Conservation (phyloP, 139 green algal species). For the Chlorella vulgaris region DNA sequence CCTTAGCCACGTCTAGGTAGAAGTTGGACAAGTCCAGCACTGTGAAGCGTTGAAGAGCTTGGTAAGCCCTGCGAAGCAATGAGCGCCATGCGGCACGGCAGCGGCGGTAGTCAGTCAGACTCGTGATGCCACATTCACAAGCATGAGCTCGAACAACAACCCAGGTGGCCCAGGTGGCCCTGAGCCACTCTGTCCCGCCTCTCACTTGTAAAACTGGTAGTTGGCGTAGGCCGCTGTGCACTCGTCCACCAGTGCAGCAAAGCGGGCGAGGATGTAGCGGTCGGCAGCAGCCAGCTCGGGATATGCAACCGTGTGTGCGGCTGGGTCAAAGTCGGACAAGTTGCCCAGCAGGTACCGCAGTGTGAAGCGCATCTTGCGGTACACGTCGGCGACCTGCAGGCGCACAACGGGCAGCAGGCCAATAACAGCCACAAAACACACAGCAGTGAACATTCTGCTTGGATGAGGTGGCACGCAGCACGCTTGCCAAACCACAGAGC, state of each 20-base stretch:
- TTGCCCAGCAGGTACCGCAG: slow-evolving; percentile 97
- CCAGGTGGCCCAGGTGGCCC: too few species aligned
- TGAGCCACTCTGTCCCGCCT: too few species aligned
- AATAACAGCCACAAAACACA: too few species aligned
- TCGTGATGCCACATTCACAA: too few species aligned
- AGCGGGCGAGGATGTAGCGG: slow-evolving; percentile 67
- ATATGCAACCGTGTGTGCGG: slow-evolving; percentile 52
- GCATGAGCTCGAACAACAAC: too few species aligned
- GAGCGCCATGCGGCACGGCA: neutral
- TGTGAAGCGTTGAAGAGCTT: slow-evolving; percentile 83
- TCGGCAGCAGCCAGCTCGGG: slow-evolving; percentile 74
- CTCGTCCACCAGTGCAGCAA: slow-evolving; percentile 58
- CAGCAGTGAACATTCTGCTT: too few species aligned
- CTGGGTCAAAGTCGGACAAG: slow-evolving; percentile 83
- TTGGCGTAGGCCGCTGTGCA: slow-evolving; percentile 75
- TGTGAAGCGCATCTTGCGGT: slow-evolving; percentile 92
- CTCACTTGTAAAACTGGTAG: slow-evolving; percentile 75
- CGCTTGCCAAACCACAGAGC: too few species aligned
- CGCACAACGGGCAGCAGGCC: neutral
- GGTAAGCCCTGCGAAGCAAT: slow-evolving; percentile 65
- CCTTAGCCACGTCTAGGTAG: slow-evolving; percentile 97
- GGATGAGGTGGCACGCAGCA: too few species aligned
- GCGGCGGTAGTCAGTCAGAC: too few species aligned
- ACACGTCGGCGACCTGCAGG: slow-evolving; percentile 88
- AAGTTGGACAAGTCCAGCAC: slow-evolving; percentile 92